Conservation (phyloP, 371 early-diverging fungal species). For the Mucor circinelloides region DNA sequence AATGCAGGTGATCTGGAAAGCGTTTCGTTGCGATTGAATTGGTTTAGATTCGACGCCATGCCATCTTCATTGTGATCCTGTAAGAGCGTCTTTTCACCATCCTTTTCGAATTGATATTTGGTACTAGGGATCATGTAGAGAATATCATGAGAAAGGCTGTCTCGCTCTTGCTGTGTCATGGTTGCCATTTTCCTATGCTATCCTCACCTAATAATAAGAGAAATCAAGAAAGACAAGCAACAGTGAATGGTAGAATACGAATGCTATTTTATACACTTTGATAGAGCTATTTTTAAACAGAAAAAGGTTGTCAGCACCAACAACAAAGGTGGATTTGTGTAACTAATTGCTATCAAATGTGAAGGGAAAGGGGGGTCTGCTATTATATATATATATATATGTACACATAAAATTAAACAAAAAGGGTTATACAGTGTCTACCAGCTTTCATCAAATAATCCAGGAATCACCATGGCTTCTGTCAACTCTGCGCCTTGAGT, state of each 20-base stretch:
- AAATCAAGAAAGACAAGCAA: neutral
- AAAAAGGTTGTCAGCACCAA: neutral
- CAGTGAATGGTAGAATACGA: neutral
- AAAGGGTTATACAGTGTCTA: neutral
- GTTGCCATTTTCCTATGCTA: neutral
- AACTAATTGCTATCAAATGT: neutral
- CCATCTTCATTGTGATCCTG: neutral
- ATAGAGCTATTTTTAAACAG: neutral
- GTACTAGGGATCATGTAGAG: constrained; percentile 9
- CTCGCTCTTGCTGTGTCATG: neutral
- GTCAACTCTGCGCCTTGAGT: constrained; percentile 20
- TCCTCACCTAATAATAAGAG: neutral
- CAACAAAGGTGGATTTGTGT: neutral
- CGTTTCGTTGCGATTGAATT: neutral
- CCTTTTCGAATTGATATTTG: constrained; percentile 2
- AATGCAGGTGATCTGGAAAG: neutral
- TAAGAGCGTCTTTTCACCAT: constrained; percentile 1
- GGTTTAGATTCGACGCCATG: neutral
- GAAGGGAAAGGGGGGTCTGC: neutral
- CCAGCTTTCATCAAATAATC: constrained; percentile 43
- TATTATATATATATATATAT: neutral
- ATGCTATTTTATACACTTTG: neutral
- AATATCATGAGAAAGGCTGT: neutral
- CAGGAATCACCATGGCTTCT: constrained; percentile 33
- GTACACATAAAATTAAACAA: neutral